Conservation (phyloP, 116 monocot species). For the Phalaenopsis hybrid region DNA sequence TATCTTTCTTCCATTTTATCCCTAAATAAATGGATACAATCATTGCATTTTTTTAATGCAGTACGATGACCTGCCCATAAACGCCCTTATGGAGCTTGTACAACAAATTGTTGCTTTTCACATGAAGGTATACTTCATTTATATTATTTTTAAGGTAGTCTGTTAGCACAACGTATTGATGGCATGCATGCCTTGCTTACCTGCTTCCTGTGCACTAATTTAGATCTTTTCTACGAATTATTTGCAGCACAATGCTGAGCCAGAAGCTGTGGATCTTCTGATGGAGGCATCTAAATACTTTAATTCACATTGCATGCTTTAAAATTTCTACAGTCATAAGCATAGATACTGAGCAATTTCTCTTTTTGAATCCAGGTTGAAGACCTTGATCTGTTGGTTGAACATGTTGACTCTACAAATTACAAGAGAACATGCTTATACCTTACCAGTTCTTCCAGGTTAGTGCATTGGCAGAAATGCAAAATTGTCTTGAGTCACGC, state of each 20-base stretch:
- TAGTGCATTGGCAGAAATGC: slow-evolving; percentile 5
- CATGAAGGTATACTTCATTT: slow-evolving; percentile 68
- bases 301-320: not conserved
- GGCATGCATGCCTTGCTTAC: not conserved
- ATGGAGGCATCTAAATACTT: slow-evolving; percentile 61
- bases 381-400: slow-evolving; percentile 87
- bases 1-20: not conserved
- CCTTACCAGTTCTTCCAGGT: slow-evolving; percentile 95
- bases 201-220: slow-evolving; percentile 1
- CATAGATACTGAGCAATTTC: not conserved
- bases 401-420: slow-evolving; percentile 81
- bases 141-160: not conserved
- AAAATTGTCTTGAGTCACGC: not conserved
- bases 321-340: not conserved
- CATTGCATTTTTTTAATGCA: slow-evolving; percentile 20
- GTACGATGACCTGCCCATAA: slow-evolving; percentile 58
- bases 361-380: slow-evolving; percentile 60
- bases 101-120: slow-evolving; percentile 96
- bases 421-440: slow-evolving; percentile 91
- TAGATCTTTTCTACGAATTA: not conserved
- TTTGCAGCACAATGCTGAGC: slow-evolving; percentile 95
- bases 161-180: not conserved
- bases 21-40: not conserved
- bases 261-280: slow-evolving; percentile 96
- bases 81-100: slow-evolving; percentile 87